Conservation (phyloP, 1,139 yeast species). For the Suhomyces maxii region DNA sequence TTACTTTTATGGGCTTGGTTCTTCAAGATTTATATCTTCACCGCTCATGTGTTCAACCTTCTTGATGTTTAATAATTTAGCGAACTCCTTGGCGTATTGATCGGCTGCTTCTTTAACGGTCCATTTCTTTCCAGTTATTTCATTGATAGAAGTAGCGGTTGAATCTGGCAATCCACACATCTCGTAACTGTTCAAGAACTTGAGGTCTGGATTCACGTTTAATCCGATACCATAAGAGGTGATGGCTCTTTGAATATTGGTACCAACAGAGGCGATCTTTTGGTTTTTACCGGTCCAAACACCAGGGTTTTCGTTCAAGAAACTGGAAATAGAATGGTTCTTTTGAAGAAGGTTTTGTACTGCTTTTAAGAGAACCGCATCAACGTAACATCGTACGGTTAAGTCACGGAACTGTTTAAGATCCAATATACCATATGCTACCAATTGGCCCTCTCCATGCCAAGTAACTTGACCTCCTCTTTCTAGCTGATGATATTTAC, state of each 20-base stretch:
- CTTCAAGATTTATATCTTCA: constrained; percentile 19
- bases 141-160: constrained; percentile 37
- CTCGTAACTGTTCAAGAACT: constrained; percentile 65
- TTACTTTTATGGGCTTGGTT: background rate
- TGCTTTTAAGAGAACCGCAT: constrained; percentile 62
- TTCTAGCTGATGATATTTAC: constrained; percentile 65
- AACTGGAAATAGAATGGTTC: constrained; percentile 44
- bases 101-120: constrained; percentile 48
- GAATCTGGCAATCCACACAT: constrained; percentile 85
- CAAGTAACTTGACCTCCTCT: constrained; percentile 98
- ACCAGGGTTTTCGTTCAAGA: constrained; percentile 74
- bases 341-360: constrained; percentile 53
- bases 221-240: constrained; percentile 90
- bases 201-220: constrained; percentile 72
- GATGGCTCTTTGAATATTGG: constrained; percentile 78
- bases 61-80: constrained; percentile 45
- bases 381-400: constrained; percentile 74
- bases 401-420: constrained; percentile 58
- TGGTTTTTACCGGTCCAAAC: constrained; percentile 63
- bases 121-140: constrained; percentile 14
- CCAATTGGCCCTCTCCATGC: constrained; percentile 95
- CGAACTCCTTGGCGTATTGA: constrained; percentile 54
- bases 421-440: constrained; percentile 80
- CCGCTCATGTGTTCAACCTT: constrained; percentile 48
- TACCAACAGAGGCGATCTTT: constrained; percentile 89